Evolutionary conservation across 768 basidiomycete species (phyloP).

Genomic region (Trametes elegans): DNA sequence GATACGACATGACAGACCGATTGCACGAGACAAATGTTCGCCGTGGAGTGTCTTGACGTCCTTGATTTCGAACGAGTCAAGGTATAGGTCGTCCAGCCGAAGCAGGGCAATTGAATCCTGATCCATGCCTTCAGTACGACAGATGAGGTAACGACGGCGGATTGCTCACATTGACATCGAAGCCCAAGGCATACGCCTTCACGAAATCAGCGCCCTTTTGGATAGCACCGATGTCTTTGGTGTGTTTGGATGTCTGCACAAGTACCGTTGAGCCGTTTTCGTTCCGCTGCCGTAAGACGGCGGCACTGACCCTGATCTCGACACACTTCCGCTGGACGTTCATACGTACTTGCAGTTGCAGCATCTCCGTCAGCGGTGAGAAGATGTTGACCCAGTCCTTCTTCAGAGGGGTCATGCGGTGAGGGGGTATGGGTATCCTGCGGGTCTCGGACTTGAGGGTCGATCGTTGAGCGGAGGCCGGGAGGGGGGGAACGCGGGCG

Average conservation of each 20-base stretch:
- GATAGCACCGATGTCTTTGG: constrained; percentile 87
- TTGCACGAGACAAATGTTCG: constrained; percentile 97
- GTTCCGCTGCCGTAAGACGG: not conserved
- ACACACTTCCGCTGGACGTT: constrained; percentile 87
- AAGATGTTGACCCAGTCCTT: constrained; percentile 96
- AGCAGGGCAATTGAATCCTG: constrained; percentile 96
- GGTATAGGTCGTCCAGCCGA: constrained; percentile 93
- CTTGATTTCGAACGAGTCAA: constrained; percentile 98
- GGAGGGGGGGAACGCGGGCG: constrained; percentile 71
- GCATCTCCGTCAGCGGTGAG: constrained; percentile 90
- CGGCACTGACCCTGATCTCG: constrained; percentile 78
- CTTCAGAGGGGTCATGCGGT: constrained; percentile 96
- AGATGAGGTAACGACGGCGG: not conserved
- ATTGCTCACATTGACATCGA: constrained; percentile 84
- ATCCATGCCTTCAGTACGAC: not conserved
- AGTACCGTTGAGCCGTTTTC: not conserved
- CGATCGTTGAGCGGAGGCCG: constrained; percentile 53
- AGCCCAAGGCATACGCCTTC: constrained; percentile 91
- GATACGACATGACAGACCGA: constrained; percentile 70
- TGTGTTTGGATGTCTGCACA: constrained; percentile 86
- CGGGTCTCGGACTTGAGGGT: constrained; percentile 80
- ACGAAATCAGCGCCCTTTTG: constrained; percentile 98
- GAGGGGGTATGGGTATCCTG: constrained; percentile 89
- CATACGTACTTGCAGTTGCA: constrained; percentile 96
- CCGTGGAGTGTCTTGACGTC: constrained; percentile 98